Conservation (phyloP, 1,284 basidiomycete species). For the Leccinum ponderosum region DNA sequence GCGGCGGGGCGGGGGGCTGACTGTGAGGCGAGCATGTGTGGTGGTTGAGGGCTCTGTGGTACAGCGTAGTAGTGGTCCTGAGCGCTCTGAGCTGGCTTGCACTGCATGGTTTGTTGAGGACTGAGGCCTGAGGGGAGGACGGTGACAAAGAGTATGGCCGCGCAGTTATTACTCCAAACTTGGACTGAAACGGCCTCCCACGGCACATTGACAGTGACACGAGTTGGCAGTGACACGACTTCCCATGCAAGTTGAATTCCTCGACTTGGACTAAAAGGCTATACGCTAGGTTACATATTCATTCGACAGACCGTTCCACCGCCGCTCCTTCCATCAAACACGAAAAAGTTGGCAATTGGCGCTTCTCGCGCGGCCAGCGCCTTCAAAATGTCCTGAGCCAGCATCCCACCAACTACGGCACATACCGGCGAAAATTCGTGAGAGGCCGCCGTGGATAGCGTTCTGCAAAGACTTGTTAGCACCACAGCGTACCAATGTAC, state of each 20-base stretch:
- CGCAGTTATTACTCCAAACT: conserved; percentile 20
- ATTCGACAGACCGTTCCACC: conserved; percentile 66
- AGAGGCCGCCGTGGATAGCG: conserved; percentile 66
- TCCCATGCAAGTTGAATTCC: neutral
- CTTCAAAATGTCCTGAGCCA: conserved; percentile 95
- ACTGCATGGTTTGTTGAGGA: conserved; percentile 30
- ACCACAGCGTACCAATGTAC: conserved; percentile 3
- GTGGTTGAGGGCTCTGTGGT: conserved; percentile 46
- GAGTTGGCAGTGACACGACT: neutral
- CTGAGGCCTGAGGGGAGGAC: conserved; percentile 13
- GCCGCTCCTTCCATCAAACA: conserved; percentile 84
- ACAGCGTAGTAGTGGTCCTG: conserved; percentile 47
- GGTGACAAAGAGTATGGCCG: conserved; percentile 1
- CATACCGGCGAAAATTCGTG: conserved; percentile 89
- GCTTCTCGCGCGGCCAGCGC: conserved; percentile 87
- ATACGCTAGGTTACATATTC: conserved; percentile 39
- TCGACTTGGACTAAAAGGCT: neutral
- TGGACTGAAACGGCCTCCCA: conserved; percentile 17
- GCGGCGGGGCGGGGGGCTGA: conserved; percentile 31
- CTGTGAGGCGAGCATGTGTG: conserved; percentile 32
- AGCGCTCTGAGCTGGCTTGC: conserved; percentile 25
- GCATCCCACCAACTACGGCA: conserved; percentile 90
- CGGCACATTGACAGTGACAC: conserved; percentile 5
- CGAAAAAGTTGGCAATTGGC: conserved; percentile 90
- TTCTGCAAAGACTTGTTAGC: conserved; percentile 39